Percentiles rank a stretch among this genome's conserved stretches.
phyloP scores from a whole-genome alignment of 1,284 basidiomycete genomes.

The Cryptococcus wingfieldii region DNA sequence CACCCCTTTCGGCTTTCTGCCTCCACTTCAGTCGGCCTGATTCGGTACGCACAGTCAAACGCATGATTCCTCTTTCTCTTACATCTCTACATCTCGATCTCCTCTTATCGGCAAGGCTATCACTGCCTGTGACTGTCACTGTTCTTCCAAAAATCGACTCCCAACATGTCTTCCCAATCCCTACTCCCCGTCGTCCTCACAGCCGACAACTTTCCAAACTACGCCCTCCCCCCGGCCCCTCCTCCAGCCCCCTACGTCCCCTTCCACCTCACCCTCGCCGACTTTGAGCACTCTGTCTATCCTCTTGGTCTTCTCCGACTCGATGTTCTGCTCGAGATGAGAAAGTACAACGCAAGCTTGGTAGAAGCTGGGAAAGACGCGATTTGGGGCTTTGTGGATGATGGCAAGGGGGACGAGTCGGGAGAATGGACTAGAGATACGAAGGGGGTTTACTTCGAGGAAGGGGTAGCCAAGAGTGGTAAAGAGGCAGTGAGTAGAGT shows the following conservation, averaged over 20 bases:
- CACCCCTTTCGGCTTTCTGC: too few species aligned
- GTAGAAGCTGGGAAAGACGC: neutral
- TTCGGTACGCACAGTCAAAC: too few species aligned
- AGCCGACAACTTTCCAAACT: slow-evolving; percentile 60
- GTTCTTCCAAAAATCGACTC: neutral
- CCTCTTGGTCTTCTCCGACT: slow-evolving; percentile 27
- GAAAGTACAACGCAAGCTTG: neutral
- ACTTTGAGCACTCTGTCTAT: slow-evolving; percentile 11
- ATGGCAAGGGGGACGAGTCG: slow-evolving; percentile 8
- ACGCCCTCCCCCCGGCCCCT: slow-evolving; percentile 3
- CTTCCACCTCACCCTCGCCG: slow-evolving; percentile 31
- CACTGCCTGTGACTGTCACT: neutral
- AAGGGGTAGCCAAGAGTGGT: slow-evolving; percentile 24
- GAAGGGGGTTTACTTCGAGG: slow-evolving; percentile 27
- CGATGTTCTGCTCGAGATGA: slow-evolving; percentile 19
- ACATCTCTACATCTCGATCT: too few species aligned
- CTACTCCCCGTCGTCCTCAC: slow-evolving; percentile 59
- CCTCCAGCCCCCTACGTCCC: slow-evolving; percentile 18
- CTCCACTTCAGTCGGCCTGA: too few species aligned
- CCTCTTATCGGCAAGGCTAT: too few species aligned
- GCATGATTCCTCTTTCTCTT: too few species aligned
- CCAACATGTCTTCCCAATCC: slow-evolving; percentile 9
- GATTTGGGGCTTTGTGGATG: slow-evolving; percentile 9
- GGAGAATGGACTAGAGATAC: slow-evolving; percentile 1
- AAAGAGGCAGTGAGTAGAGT: slow-evolving; percentile 33